phyloP scores from a whole-genome alignment of 2,329 filamentous ascomycete species.

The Paraphaeosphaeria sporulosa region DNA sequence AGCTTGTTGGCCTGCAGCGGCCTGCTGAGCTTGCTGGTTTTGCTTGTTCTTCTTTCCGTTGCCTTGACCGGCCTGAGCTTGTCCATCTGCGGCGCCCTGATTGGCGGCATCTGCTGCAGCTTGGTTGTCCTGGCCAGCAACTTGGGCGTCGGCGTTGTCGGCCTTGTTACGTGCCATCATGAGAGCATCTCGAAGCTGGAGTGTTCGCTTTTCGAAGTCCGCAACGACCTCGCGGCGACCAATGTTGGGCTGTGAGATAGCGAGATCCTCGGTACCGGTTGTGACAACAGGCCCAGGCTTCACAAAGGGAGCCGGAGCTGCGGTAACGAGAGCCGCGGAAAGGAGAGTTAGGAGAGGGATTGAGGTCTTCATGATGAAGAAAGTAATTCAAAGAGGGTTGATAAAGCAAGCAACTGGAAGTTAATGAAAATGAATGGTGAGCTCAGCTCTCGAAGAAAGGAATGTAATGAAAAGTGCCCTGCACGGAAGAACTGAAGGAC shows the following conservation, averaged over 20 bases:
- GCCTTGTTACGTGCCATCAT: conserved; percentile 18
- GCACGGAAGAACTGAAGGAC: conserved; percentile 36
- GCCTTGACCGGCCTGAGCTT: not conserved
- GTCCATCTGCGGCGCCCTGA: conserved; percentile 4
- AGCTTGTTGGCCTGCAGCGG: conserved; percentile 4
- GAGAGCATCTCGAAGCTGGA: conserved; percentile 38
- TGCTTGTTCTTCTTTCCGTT: conserved; percentile 6
- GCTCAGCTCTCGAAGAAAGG: conserved; percentile 47
- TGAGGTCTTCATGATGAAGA: conserved; percentile 44
- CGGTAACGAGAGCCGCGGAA: conserved; percentile 43
- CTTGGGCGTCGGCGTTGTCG: conserved; percentile 2
- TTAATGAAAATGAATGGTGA: conserved; percentile 32
- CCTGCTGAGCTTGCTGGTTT: not conserved
- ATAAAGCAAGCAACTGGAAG: conserved; percentile 27
- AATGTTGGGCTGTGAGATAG: conserved; percentile 30
- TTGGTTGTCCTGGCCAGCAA: conserved; percentile 5
- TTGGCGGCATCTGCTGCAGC: conserved; percentile 16
- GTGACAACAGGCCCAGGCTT: conserved; percentile 38
- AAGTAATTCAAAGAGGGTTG: conserved; percentile 28
- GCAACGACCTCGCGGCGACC: conserved; percentile 31
- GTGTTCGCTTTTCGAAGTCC: conserved; percentile 36
- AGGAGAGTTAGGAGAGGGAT: conserved; percentile 45
- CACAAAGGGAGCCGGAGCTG: conserved; percentile 40
- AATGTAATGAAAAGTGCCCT: conserved; percentile 41
- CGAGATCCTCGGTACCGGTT: conserved; percentile 31